Conservation (phyloP, 2,329 filamentous ascomycete species). For the Colletotrichum chrysophilum region DNA sequence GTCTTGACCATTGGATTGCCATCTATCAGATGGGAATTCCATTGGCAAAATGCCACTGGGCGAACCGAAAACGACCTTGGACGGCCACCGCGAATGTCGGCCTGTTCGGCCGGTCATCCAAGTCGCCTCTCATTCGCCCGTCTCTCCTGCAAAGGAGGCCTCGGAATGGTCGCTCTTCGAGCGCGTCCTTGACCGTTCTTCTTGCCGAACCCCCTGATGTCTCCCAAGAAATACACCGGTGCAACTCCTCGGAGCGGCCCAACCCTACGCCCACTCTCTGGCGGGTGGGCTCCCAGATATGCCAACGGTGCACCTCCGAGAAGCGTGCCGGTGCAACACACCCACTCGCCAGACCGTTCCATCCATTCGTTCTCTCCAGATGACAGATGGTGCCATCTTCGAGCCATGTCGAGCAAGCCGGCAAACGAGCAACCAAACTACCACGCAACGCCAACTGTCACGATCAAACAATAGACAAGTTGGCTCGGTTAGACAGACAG, state of each 20-base stretch:
- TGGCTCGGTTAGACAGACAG: background rate
- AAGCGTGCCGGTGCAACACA: conserved; percentile 7
- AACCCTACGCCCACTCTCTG: conserved; percentile 7
- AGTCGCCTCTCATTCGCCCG: background rate
- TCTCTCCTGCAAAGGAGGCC: background rate
- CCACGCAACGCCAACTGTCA: background rate
- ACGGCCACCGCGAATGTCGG: background rate
- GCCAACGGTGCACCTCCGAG: background rate
- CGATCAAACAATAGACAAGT: background rate
- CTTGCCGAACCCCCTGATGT: conserved; percentile 5
- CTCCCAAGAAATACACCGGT: background rate
- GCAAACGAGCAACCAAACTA: background rate
- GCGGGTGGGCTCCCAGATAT: conserved; percentile 3
- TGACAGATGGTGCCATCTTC: background rate
- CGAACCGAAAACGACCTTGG: background rate
- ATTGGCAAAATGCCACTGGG: background rate
- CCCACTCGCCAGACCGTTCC: background rate
- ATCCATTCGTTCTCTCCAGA: background rate
- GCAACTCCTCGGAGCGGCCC: conserved; percentile 6
- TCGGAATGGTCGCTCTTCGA: background rate
- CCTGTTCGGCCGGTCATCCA: background rate
- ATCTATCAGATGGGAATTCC: conserved; percentile 6
- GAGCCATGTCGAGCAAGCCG: background rate
- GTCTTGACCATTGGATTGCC: conserved; percentile 11
- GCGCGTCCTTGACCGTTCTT: background rate